A percentile compares a stretch with the other conserved stretches of the same genome.
phyloP scores from a whole-genome alignment of 2,329 filamentous ascomycete species.

The Fusarium pseudograminearum region DNA sequence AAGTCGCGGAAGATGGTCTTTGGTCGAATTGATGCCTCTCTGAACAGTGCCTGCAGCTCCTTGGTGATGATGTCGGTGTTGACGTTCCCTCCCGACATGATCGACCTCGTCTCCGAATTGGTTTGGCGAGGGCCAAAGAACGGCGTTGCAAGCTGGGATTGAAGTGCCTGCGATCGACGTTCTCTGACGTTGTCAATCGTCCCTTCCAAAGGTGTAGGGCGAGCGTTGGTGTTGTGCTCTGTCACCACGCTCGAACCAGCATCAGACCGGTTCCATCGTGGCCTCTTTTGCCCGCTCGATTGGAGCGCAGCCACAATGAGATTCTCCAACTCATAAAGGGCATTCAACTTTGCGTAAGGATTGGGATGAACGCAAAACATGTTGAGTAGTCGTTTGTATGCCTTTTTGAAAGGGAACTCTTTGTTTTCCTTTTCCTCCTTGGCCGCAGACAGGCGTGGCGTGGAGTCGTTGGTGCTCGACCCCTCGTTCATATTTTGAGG shows the following conservation, averaged over 20 bases:
- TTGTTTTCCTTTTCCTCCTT: slow-evolving; percentile 48
- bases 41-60: slow-evolving; percentile 75
- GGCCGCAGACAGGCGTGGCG: slow-evolving; percentile 35
- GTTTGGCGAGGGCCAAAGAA: slow-evolving; percentile 58
- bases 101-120: slow-evolving; percentile 61
- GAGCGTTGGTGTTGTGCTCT: slow-evolving; percentile 51
- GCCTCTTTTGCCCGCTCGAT: slow-evolving; percentile 51
- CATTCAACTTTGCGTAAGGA: slow-evolving; percentile 85
- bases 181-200: slow-evolving; percentile 78
- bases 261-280: slow-evolving; percentile 54
- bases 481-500: slow-evolving; percentile 58
- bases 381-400: slow-evolving; percentile 82
- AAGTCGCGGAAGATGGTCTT: slow-evolving; percentile 85
- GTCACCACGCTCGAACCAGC: slow-evolving; percentile 51
- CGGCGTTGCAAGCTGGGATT: slow-evolving; percentile 47
- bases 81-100: slow-evolving; percentile 62
- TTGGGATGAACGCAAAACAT: slow-evolving; percentile 93
- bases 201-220: slow-evolving; percentile 68
- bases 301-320: slow-evolving; percentile 80
- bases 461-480: slow-evolving; percentile 48
- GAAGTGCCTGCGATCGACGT: slow-evolving; percentile 67
- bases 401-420: slow-evolving; percentile 83
- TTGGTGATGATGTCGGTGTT: slow-evolving; percentile 74
- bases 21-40: slow-evolving; percentile 76
- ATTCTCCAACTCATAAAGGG: slow-evolving; percentile 84